A percentile compares a stretch with the other conserved stretches of the same genome.
Evolutionary conservation across 768 basidiomycete genomes (phyloP).

Genomic region (Calocybe gangraenosa): DNA sequence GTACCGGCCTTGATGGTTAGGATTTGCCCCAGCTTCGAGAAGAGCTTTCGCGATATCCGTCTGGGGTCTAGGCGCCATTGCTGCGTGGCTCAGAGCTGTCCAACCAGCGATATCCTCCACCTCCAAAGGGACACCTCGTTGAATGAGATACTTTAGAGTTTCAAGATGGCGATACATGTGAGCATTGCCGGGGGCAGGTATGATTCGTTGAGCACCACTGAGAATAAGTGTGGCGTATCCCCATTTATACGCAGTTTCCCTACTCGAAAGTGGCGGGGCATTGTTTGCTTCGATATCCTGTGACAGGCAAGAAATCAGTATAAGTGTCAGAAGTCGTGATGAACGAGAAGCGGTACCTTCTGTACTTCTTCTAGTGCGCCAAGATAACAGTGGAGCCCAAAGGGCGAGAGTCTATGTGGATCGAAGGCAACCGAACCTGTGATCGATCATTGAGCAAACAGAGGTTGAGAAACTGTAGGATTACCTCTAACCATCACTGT

Average conservation of each 20-base stretch:
- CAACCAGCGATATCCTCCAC: no score
- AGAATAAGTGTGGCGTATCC: constrained; percentile 34
- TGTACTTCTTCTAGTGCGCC: constrained; percentile 20
- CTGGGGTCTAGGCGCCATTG: constrained; percentile 22
- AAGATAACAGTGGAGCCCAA: constrained; percentile 23
- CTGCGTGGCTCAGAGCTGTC: constrained; percentile 44
- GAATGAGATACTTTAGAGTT: constrained; percentile 37
- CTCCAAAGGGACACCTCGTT: constrained; percentile 35
- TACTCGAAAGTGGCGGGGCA: constrained; percentile 39
- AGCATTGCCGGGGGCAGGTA: constrained; percentile 12
- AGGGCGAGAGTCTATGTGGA: constrained; percentile 20
- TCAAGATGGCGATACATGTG: no score
- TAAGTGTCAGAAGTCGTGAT: not conserved
- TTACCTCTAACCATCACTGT: constrained; percentile 25
- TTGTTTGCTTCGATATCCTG: constrained; percentile 36
- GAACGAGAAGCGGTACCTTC: constrained; percentile 11
- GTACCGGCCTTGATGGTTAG: constrained; percentile 44
- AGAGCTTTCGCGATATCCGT: no score
- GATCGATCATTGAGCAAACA: not conserved
- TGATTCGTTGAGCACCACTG: constrained; percentile 36
- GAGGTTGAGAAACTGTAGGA: not conserved
- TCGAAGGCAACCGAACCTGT: constrained; percentile 20
- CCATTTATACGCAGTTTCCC: constrained; percentile 39
- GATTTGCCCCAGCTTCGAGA: no score
- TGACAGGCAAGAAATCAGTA: constrained; percentile 22